Percentiles rank a stretch among this genome's conserved stretches.
These are phyloP conservation scores for Paralagenidium karlingii DNA, from an alignment of 352 stramenopile genomes.

Conservation along the genomic window DNA sequence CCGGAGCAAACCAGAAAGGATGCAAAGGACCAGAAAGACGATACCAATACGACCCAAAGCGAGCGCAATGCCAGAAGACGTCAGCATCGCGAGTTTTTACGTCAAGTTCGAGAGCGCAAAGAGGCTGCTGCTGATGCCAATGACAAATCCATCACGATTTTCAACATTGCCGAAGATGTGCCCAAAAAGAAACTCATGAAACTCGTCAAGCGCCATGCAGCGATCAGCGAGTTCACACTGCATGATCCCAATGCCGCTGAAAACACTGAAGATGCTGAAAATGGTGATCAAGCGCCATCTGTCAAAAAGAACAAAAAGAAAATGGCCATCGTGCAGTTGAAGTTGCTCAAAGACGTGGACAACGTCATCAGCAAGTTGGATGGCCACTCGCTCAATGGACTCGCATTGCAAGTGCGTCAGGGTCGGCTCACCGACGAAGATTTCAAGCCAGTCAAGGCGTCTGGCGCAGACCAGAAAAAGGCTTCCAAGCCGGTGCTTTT, in stretches of 20 bases:
- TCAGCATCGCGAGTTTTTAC: constrained; percentile 62
- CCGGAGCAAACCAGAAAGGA: constrained; percentile 3
- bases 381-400: constrained; percentile 73
- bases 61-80: constrained; percentile 68
- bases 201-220: constrained; percentile 61
- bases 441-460: constrained; percentile 6
- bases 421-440: constrained; percentile 16
- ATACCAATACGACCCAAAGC: constrained; percentile 32
- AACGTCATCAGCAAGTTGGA: constrained; percentile 61
- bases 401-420: constrained; percentile 32
- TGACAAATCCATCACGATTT: constrained; percentile 66
- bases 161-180: constrained; percentile 47
- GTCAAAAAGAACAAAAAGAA: constrained; percentile 10
- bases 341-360: constrained; percentile 30
- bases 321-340: constrained; percentile 51
- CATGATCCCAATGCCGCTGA: constrained; percentile 47
- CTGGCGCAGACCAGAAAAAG: constrained; percentile 15
- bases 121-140: constrained; percentile 27
- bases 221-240: constrained; percentile 36
- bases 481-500: too few species aligned
- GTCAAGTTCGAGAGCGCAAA: constrained; percentile 53
- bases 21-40: constrained; percentile 4
- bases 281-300: constrained; percentile 1
- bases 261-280: constrained; percentile 14
- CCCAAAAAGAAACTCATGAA: constrained; percentile 73